Percentiles rank a stretch among this genome's conserved stretches.
These are phyloP conservation scores for Tetrapisispora arboricola DNA, from an alignment of 805 yeast genomes.

Conservation along the genomic window DNA sequence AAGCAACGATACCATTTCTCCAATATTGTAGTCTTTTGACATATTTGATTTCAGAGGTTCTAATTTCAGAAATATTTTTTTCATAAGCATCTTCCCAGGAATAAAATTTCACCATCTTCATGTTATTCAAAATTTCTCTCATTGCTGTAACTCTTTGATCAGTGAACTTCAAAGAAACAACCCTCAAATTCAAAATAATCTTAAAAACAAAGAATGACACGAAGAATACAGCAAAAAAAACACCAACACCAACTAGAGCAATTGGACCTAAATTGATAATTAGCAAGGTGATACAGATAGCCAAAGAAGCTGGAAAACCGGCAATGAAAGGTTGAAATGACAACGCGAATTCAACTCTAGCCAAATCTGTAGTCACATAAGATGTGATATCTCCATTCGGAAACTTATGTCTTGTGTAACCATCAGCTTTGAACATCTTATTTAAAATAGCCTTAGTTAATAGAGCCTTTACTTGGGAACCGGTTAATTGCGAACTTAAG, in stretches of 20 bases:
- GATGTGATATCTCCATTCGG: conserved; percentile 68
- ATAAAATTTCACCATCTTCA: conserved; percentile 78
- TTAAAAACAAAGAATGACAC: conserved; percentile 39
- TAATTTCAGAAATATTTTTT: conserved; percentile 40
- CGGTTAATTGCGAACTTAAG: conserved; percentile 49
- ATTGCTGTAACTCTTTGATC: conserved; percentile 68
- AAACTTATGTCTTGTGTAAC: conserved; percentile 45
- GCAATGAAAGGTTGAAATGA: conserved; percentile 56
- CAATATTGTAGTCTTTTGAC: conserved; percentile 55
- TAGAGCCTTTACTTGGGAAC: conserved; percentile 62
- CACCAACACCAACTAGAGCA: conserved; percentile 60
- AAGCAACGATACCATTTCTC: conserved; percentile 54
- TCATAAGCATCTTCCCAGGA: conserved; percentile 86
- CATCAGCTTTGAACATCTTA: conserved; percentile 55
- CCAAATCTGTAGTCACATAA: conserved; percentile 69
- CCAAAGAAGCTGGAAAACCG: conserved; percentile 54
- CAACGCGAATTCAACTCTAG: conserved; percentile 71
- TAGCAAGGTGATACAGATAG: conserved; percentile 53
- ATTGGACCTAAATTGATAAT: conserved; percentile 61
- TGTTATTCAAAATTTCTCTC: conserved; percentile 67
- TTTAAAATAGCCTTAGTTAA: conserved; percentile 59
- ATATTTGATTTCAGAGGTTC: conserved; percentile 51
- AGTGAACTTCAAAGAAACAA: conserved; percentile 49
- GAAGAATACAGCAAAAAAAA: conserved; percentile 34
- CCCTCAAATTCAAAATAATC: conserved; percentile 45